Conservation (phyloP, 208 protist genomes). For the Wallacemonas rigidus region DNA sequence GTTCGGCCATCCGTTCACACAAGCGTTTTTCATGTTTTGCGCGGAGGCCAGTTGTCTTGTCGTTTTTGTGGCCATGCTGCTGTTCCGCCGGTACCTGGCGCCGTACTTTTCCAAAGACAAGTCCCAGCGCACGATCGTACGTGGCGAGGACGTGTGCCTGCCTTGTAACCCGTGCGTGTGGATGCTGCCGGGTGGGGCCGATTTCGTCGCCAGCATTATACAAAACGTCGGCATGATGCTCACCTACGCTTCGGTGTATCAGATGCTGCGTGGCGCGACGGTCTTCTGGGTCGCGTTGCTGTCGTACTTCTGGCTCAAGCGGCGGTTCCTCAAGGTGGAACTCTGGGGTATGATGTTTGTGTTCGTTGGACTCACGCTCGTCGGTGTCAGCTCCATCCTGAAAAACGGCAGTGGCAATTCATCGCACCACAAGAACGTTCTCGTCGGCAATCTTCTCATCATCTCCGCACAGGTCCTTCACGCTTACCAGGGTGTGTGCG, state of each 20-base stretch:
- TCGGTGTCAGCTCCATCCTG: slow-evolving; percentile 61
- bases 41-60: slow-evolving; percentile 68
- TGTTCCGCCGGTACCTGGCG: slow-evolving; percentile 26
- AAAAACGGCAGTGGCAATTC: not conserved
- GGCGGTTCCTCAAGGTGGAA: slow-evolving; percentile 69
- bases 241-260: slow-evolving; percentile 89
- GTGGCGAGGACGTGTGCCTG: slow-evolving; percentile 40
- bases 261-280: slow-evolving; percentile 92
- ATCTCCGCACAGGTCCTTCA: slow-evolving; percentile 87
- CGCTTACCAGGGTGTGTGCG: slow-evolving; percentile 87
- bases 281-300: slow-evolving; percentile 89
- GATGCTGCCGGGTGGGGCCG: slow-evolving; percentile 63
- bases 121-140: slow-evolving; percentile 16
- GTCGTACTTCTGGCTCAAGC: slow-evolving; percentile 78
- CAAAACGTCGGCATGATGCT: slow-evolving; percentile 89
- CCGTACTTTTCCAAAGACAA: slow-evolving; percentile 21
- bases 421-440: slow-evolving; percentile 31
- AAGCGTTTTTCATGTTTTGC: slow-evolving; percentile 88
- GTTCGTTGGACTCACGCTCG: slow-evolving; percentile 55
- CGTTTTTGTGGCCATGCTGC: slow-evolving; percentile 36
- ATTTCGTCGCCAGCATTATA: slow-evolving; percentile 83
- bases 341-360: slow-evolving; percentile 65
- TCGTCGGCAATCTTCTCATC: slow-evolving; percentile 83
- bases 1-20: slow-evolving; percentile 82
- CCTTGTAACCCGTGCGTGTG: slow-evolving; percentile 67